Evolutionary conservation across 2,329 filamentous ascomycete species (phyloP).

Genomic region (Paramyrothecium sp.): DNA sequence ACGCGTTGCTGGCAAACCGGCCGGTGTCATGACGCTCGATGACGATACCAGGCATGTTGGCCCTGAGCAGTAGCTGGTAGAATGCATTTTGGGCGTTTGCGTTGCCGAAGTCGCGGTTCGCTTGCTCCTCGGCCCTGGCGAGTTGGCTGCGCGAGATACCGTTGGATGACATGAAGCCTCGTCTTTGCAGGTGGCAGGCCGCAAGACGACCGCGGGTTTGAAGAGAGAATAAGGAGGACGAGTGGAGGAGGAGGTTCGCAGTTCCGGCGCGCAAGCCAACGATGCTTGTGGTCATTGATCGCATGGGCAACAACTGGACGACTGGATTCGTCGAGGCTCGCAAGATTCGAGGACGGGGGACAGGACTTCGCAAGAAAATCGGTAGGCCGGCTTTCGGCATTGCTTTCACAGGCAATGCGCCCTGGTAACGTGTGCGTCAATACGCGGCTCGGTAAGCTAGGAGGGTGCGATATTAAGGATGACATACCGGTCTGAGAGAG

Average conservation of each 20-base stretch:
- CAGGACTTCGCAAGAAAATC: neutral
- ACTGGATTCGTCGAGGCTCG: neutral
- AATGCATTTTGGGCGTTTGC: conserved; percentile 89
- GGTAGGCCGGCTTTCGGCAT: no score
- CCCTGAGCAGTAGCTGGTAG: conserved; percentile 85
- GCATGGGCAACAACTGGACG: neutral
- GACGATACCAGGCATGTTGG: conserved; percentile 91
- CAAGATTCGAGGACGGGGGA: neutral
- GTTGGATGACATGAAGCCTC: conserved; percentile 41
- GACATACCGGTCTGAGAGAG: no score
- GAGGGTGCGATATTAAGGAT: no score
- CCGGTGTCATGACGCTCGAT: conserved; percentile 87
- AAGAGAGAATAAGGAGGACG: neutral
- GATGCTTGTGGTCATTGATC: neutral
- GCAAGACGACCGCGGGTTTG: conserved; percentile 13
- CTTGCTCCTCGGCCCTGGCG: conserved; percentile 83
- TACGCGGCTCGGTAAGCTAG: no score
- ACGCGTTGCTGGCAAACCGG: conserved; percentile 76
- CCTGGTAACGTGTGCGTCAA: no score
- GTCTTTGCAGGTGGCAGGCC: conserved; percentile 16
- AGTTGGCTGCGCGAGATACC: conserved; percentile 64
- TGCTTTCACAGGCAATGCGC: no score
- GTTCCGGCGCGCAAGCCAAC: neutral
- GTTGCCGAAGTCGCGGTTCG: conserved; percentile 88
- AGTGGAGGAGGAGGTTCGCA: neutral